Base-by-base conservation (phyloP, 1,284 basidiomycete genomes). In the Fereydounia khargensis region DNA sequence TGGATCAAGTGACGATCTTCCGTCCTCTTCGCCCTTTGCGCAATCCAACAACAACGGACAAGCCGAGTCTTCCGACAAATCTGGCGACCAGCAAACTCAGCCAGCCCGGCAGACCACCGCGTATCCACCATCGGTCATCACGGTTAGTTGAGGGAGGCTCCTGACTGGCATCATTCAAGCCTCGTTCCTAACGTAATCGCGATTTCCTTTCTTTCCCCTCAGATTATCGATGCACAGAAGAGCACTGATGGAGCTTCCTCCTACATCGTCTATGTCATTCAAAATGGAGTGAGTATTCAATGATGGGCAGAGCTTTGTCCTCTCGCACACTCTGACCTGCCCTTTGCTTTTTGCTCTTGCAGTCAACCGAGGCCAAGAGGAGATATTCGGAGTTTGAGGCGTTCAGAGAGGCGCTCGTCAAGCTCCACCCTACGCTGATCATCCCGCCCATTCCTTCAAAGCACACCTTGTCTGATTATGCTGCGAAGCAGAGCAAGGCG, bases 351-450 rank as follows among this genome's bases (percentile, higher is more conserved):
- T 36, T 47, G 14, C 16, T 16, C 22, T 22, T 39, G 35, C 74
- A 94, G 90, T 83, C 81, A 58, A 82, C 85, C n/a, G 86, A 89
- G 68, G 85, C 89, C 5, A 84, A 86, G 35, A 88, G 96, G 65
- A 84, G 95, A 28, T 99, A 98, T 78, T 97, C 94, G 4, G 91
- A 97, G 73, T 99, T 99, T 76, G 90, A 97, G 77, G 90, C 91
- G 18, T 80, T 99, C 35, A 85, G 95, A 42, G 82, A 84, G 44
- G 87, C 83, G 45, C 83, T 99, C 35, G 81, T 85, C 35, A 88
- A 85, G 60, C 81, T 99, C 41, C 96, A 98, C 76, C 95, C 95
- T 0, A 96, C 92, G 11, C 80, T 94, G 63, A 97, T 99, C 70
- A 87, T 99, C 54, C 94, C 95, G 1, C 95, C 95, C 27, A 95